Evolutionary conservation across 352 stramenopile genomes (phyloP).

Genomic region (Globisporangium heterothallicum): DNA sequence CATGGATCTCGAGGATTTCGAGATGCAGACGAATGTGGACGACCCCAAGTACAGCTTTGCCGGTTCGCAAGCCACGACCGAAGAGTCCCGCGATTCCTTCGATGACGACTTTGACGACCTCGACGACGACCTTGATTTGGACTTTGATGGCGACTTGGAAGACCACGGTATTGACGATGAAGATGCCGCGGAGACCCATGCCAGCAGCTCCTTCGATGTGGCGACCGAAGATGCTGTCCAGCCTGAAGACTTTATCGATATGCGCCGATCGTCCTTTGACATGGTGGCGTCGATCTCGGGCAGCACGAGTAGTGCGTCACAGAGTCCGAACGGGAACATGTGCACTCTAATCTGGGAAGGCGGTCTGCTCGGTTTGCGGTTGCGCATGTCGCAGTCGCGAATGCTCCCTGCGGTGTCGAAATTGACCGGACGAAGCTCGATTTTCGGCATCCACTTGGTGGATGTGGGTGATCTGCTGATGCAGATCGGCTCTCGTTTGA

Average conservation of each 20-base stretch:
- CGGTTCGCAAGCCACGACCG: slow-evolving; percentile 17
- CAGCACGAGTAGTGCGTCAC: slow-evolving; percentile 57
- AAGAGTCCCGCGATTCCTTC: slow-evolving; percentile 49
- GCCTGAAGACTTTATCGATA: slow-evolving; percentile 50
- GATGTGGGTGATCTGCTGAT: slow-evolving; percentile 80
- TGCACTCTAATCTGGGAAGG: slow-evolving; percentile 84
- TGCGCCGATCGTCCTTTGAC: slow-evolving; percentile 66
- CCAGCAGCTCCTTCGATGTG: slow-evolving; percentile 2
- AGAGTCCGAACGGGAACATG: slow-evolving; percentile 50
- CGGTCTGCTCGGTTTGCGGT: slow-evolving; percentile 60
- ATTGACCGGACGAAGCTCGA: slow-evolving; percentile 79
- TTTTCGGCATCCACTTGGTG: slow-evolving; percentile 81
- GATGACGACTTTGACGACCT: slow-evolving; percentile 58
- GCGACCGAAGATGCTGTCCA: slow-evolving; percentile 9
- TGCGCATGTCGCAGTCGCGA: slow-evolving; percentile 76
- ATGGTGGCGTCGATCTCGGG: slow-evolving; percentile 60
- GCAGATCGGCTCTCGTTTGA: slow-evolving; percentile 61
- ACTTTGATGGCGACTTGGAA: slow-evolving; percentile 43
- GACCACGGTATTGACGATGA: slow-evolving; percentile 49
- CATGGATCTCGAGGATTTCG: slow-evolving; percentile 79
- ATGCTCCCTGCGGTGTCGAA: slow-evolving; percentile 82
- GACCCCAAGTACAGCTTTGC: slow-evolving; percentile 39
- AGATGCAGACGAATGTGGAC: slow-evolving; percentile 23
- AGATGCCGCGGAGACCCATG: slow-evolving; percentile 13
- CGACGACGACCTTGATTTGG: slow-evolving; percentile 36